phyloP scores from a whole-genome alignment of 2,329 filamentous ascomycete species.

The Juglanconis sp. region DNA sequence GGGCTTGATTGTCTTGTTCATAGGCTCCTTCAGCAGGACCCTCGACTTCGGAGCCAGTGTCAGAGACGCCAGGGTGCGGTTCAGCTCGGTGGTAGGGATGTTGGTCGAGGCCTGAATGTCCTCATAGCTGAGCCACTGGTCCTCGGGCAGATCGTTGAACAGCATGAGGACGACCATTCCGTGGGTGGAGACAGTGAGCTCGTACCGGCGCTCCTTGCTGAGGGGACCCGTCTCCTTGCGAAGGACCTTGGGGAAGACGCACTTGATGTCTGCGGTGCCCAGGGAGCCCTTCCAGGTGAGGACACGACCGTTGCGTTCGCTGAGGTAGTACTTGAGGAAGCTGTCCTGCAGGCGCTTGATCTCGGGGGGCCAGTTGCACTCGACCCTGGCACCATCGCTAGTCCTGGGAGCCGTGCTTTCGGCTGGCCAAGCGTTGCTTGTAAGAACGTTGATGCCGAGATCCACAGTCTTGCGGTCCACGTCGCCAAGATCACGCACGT shows the following conservation, averaged over 20 bases:
- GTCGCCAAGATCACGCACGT: slow-evolving; percentile 54
- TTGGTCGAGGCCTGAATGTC: slow-evolving; percentile 81
- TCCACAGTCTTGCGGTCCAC: slow-evolving; percentile 64
- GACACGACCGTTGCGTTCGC: slow-evolving; percentile 81
- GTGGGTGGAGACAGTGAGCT: slow-evolving; percentile 88
- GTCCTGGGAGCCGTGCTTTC: slow-evolving; percentile 62
- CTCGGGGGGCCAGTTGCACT: slow-evolving; percentile 71
- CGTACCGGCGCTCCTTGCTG: slow-evolving; percentile 70
- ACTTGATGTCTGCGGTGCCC: slow-evolving; percentile 83
- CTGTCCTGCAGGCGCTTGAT: slow-evolving; percentile 75
- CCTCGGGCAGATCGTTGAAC: slow-evolving; percentile 73
- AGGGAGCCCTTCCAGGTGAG: slow-evolving; percentile 74
- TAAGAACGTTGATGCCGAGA: slow-evolving; percentile 79
- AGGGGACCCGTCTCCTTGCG: slow-evolving; percentile 64
- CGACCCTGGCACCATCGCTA: slow-evolving; percentile 44
- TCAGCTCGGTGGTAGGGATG: slow-evolving; percentile 71
- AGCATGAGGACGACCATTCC: slow-evolving; percentile 86
- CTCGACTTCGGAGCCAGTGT: slow-evolving; percentile 80
- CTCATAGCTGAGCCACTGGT: slow-evolving; percentile 56
- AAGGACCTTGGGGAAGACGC: slow-evolving; percentile 68
- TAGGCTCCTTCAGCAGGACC: slow-evolving; percentile 76
- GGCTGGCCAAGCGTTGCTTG: slow-evolving; percentile 91
- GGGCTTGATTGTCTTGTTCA: slow-evolving; percentile 71
- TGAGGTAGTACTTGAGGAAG: slow-evolving; percentile 85
- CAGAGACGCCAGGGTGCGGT: slow-evolving; percentile 75